These are phyloP conservation scores for Pythium pyrilobum DNA, from an alignment of 352 stramenopile species.

Conservation along the genomic window DNA sequence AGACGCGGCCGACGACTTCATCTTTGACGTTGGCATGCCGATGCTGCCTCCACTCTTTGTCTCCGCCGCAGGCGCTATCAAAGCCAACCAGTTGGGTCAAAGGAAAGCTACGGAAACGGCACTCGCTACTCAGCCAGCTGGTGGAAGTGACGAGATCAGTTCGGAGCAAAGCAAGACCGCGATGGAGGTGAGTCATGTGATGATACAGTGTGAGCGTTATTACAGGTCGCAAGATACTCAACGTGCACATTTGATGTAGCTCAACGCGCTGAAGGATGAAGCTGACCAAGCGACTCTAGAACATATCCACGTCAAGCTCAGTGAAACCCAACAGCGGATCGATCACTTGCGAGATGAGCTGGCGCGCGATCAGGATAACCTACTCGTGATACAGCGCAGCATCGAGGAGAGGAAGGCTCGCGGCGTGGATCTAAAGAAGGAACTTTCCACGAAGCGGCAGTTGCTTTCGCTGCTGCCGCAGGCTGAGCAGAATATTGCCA, in stretches of 20 bases:
- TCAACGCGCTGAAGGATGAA: constrained; percentile 4
- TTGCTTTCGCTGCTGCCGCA: constrained; percentile 60
- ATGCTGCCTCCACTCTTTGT: constrained; percentile 7
- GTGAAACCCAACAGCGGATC: constrained; percentile 11
- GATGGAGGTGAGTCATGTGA: background rate
- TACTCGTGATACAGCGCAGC: constrained; percentile 6
- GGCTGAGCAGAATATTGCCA: constrained; percentile 58
- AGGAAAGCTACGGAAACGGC: too few relatives aligned
- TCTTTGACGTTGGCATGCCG: too few relatives aligned
- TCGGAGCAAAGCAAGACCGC: background rate
- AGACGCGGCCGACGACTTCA: too few relatives aligned
- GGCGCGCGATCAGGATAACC: constrained; percentile 3
- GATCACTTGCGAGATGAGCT: constrained; percentile 11
- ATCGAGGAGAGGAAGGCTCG: constrained; percentile 26
- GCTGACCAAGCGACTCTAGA: constrained; percentile 13
- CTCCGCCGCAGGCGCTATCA: constrained; percentile 8
- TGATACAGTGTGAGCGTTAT: too few relatives aligned
- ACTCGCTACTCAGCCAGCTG: background rate
- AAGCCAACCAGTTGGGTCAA: constrained; percentile 5
- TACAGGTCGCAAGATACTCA: too few relatives aligned
- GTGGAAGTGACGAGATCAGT: background rate
- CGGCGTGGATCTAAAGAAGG: constrained; percentile 34
- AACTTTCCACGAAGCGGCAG: constrained; percentile 45
- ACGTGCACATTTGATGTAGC: background rate
- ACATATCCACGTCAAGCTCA: constrained; percentile 8